Evolutionary conservation across 2,329 filamentous ascomycete species (phyloP).

Genomic region (Sarocladiaceae sp.): DNA sequence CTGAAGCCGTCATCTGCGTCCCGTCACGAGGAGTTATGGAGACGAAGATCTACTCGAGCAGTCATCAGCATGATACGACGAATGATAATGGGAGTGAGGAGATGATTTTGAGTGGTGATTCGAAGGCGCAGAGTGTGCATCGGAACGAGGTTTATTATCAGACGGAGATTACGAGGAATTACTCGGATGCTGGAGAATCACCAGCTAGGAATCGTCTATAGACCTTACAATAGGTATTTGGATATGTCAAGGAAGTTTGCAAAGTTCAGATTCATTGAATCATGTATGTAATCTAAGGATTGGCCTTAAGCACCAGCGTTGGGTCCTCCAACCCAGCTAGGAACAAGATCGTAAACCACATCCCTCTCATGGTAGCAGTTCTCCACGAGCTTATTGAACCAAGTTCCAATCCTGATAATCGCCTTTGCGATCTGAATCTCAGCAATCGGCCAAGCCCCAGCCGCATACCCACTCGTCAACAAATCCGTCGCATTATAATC

Average conservation of each 20-base stretch:
- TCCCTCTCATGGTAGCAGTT: slow-evolving; percentile 8
- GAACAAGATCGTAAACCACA: neutral
- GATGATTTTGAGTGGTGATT: slow-evolving; percentile 8
- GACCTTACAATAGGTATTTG: too few relatives aligned
- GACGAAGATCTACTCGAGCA: slow-evolving; percentile 9
- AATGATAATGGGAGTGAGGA: slow-evolving; percentile 8
- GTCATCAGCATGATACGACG: neutral
- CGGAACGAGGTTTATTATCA: neutral
- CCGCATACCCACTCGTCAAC: slow-evolving; percentile 2
- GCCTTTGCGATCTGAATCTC: slow-evolving; percentile 8
- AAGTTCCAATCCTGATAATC: slow-evolving; percentile 7
- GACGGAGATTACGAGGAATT: neutral
- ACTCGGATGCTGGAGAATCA: neutral
- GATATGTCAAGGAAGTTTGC: too few relatives aligned
- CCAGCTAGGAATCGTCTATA: too few relatives aligned
- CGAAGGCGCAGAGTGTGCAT: neutral
- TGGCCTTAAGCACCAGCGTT: slow-evolving; percentile 3
- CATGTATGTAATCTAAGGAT: too few relatives aligned
- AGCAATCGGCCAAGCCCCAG: slow-evolving; percentile 5
- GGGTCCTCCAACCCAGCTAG: slow-evolving; percentile 2
- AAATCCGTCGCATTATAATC: slow-evolving; percentile 6
- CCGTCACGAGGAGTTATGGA: neutral
- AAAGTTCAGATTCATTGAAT: too few relatives aligned
- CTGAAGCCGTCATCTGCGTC: slow-evolving; percentile 1
- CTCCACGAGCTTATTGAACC: slow-evolving; percentile 7